Base-by-base conservation (phyloP, 768 basidiomycete species). In the Lentinula boryana region DNA sequence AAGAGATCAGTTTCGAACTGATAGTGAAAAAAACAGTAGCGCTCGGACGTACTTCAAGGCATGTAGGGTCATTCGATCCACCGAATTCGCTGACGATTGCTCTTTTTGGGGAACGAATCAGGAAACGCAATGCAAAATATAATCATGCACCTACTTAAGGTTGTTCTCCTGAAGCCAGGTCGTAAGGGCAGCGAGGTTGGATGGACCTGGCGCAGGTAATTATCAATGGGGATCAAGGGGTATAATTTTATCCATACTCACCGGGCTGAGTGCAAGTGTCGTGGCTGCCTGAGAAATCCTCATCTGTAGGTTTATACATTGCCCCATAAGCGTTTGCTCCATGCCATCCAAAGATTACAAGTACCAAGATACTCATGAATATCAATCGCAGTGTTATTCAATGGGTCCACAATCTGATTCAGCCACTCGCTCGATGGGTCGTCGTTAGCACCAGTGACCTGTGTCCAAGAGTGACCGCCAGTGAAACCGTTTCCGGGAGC, bases 401-500 rank as follows among this genome's bases (percentile, higher is more conserved):
- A 40, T 7, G 79, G 77, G 64, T 80, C 79, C 2, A 67, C 64
- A 8, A 80, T 66, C 63, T 72, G 71, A 50, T 76, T 74, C 71
- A 80, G 43, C 63, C 76, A 78, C 21, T 78, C 76, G 40, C 76
- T 77, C 0, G 77, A 78, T 1, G 79, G 79, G 0, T 68, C 71
- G 33, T 74, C 69, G 1, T 69, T 67, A 33, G 67, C 68, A 8
- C 75, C 74, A 1, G 75, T 73, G 5, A 64, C 56, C 57, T 80
- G 75, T 0, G 73, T 79, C 75, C 74, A 79, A 0, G 77, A 70
- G 57, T 80, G 77, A 0, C 78, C 78, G 1, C 79, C 79, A 13
- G 78, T 80, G 59, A 74, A 80, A 0, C 75, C 79, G 53, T 80
- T 80, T 2, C 79, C 79, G 1, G 79, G 77, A 2, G 78, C 78